A percentile compares a stretch with the other conserved stretches of the same genome.
phyloP scores from a whole-genome alignment of 73 alveolate species.

The Blepharisma stoltei region DNA sequence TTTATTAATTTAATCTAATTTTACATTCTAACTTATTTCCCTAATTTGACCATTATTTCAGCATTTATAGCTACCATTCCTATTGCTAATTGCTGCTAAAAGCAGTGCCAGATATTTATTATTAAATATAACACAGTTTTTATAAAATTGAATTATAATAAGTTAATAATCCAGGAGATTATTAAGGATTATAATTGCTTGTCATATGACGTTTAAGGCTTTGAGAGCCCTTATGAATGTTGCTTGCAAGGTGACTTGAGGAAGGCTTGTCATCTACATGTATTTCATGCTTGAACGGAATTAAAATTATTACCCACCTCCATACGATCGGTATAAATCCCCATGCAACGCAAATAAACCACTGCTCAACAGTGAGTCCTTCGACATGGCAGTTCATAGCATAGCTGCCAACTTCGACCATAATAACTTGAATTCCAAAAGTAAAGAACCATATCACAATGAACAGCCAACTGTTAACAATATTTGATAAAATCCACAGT shows the following conservation, averaged over 20 bases:
- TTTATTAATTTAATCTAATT: too few relatives aligned
- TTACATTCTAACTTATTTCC: too few relatives aligned
- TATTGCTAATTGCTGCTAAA: too few relatives aligned
- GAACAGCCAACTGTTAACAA: conserved; percentile 60
- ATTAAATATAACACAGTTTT: too few relatives aligned
- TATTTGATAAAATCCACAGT: conserved; percentile 68
- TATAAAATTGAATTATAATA: conserved; percentile 5
- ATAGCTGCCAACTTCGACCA: conserved; percentile 63
- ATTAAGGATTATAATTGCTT: conserved; percentile 45
- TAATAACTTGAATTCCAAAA: conserved; percentile 50
- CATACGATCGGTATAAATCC: conserved; percentile 46
- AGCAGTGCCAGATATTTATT: too few relatives aligned
- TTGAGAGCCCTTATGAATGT: too few relatives aligned
- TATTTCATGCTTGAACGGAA: neutral
- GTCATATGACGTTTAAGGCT: too few relatives aligned
- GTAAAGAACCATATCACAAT: conserved; percentile 59
- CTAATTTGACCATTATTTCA: too few relatives aligned
- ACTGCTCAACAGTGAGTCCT: conserved; percentile 73
- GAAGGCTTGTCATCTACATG: too few relatives aligned
- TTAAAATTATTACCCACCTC: conserved; percentile 29
- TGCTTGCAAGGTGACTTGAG: too few relatives aligned
- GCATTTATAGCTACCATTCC: too few relatives aligned
- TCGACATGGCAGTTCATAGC: conserved; percentile 60
- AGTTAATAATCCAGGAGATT: conserved; percentile 66
- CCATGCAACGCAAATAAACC: conserved; percentile 77